Base-by-base conservation (phyloP, 371 early-diverging fungal genomes). In the Capillidium heterosporum region DNA sequence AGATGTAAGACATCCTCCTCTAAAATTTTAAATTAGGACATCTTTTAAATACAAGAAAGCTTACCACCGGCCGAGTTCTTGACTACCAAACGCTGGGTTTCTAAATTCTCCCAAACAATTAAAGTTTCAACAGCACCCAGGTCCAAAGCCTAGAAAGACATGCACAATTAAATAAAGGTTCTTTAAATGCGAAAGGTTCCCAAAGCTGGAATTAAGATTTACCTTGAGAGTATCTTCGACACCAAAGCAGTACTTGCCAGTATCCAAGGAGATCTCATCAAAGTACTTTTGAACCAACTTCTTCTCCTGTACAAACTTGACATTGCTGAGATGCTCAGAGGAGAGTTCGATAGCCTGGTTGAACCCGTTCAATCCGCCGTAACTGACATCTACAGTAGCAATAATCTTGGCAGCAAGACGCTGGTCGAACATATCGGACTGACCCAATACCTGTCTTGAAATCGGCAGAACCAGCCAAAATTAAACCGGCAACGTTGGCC, bases 301-400 rank as follows among this genome's bases (percentile, higher is more conserved):
- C 82, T 98, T 97, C 75, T 99, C 99, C 74, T 95, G 95, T 48
- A 95, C 84, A 60, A 97, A 91, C 74, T 98, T 99, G 63, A 98
- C 94, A 64, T 97, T 95, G 62, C 86, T 78, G 23, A 99, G 77
- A 21, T 88, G 80, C 65, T 98, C 99, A 53, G 84, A 85, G 53
- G 87, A 81, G 55, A 99, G 74, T 59, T 94, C 95, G 62, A 99
- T 99, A 32, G 99, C 99, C 72, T 71, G 91, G 67, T 99, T 97
- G 73, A 99, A 93, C 7, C 99, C 99, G 72, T 97, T 96, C 64
- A 98, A 97, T 52, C 98, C 99, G 64, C 99, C 99, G 66, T 99
- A 99, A 41, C 91, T 91, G 7, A 98, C 97, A 70, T 99, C 99
- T 2, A 99, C 92, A 48, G 91, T 70, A 65, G 89, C 91, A 61